Evolutionary conservation across 805 yeast genomes (phyloP).

Genomic region (Teunomyces pallodes): DNA sequence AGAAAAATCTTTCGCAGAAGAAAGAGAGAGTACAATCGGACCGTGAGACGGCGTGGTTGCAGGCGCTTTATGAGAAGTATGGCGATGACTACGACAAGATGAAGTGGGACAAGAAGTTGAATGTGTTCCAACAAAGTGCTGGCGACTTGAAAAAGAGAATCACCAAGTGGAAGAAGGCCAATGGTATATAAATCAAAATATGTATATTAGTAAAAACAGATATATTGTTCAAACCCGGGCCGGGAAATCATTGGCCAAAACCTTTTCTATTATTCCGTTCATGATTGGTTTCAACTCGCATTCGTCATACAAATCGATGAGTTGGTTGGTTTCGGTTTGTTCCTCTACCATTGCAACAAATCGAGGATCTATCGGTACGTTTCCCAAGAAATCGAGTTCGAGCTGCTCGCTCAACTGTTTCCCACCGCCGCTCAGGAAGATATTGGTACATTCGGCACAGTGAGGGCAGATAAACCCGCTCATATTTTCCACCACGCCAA

Average conservation of each 20-base stretch:
- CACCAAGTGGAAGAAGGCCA: slow-evolving; percentile 60
- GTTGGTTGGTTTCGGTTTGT: slow-evolving; percentile 34
- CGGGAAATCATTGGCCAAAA: slow-evolving; percentile 31
- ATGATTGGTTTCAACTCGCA: slow-evolving; percentile 39
- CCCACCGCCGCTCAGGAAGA: slow-evolving; percentile 95
- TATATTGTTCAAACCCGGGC: slow-evolving; percentile 14
- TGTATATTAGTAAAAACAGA: not conserved
- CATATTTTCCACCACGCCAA: slow-evolving; percentile 95
- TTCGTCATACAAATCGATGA: slow-evolving; percentile 34
- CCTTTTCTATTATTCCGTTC: slow-evolving; percentile 32
- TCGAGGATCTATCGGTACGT: slow-evolving; percentile 88
- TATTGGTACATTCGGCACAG: slow-evolving; percentile 88
- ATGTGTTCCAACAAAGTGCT: slow-evolving; percentile 77
- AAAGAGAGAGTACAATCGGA: slow-evolving; percentile 59
- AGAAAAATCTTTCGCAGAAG: slow-evolving; percentile 45
- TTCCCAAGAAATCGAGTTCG: slow-evolving; percentile 70
- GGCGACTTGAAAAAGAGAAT: slow-evolving; percentile 79
- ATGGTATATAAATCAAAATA: slow-evolving; percentile 19
- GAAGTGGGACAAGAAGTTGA: slow-evolving; percentile 89
- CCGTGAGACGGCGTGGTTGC: slow-evolving; percentile 75
- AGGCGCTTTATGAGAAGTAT: slow-evolving; percentile 62
- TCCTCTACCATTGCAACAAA: slow-evolving; percentile 87
- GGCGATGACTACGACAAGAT: slow-evolving; percentile 87
- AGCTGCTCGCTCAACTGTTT: slow-evolving; percentile 59
- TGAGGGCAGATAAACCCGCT: slow-evolving; percentile 94